phyloP scores from a whole-genome alignment of 208 protist species.

The Trypanosoma conorhini region DNA sequence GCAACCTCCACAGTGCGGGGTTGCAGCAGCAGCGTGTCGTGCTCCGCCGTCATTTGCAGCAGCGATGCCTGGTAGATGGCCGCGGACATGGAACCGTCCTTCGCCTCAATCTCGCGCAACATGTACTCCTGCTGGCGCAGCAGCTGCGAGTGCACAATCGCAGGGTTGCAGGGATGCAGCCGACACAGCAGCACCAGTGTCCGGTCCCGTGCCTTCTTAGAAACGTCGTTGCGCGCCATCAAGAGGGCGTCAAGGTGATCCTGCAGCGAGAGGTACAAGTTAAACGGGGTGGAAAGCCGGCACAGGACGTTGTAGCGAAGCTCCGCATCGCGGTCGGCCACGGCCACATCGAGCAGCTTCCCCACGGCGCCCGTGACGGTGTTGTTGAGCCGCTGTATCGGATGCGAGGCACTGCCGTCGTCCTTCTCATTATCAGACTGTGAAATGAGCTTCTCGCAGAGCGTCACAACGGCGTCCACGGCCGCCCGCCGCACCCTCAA shows the following conservation, averaged over 20 bases:
- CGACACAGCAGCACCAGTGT: constrained; percentile 77
- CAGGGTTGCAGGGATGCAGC: constrained; percentile 68
- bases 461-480: constrained; percentile 51
- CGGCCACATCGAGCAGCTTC: constrained; percentile 80
- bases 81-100: constrained; percentile 76
- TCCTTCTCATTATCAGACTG: not conserved
- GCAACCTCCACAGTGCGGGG: constrained; percentile 62
- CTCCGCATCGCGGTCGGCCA: constrained; percentile 68
- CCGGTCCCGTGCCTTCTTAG: constrained; percentile 48
- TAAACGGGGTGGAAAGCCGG: constrained; percentile 58
- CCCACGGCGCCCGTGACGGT: constrained; percentile 69
- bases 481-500: constrained; percentile 58
- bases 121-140: constrained; percentile 78
- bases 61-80: constrained; percentile 63
- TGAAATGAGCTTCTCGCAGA: constrained; percentile 69
- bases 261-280: constrained; percentile 74
- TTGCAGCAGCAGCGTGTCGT: constrained; percentile 67
- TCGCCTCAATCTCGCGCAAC: constrained; percentile 76
- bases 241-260: constrained; percentile 85
- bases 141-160: constrained; percentile 70
- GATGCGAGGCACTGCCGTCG: not conserved
- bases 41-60: constrained; percentile 68
- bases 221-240: constrained; percentile 81
- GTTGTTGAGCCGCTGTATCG: constrained; percentile 38
- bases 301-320: constrained; percentile 67